A percentile compares a stretch with the other conserved stretches of the same genome.
These are phyloP conservation scores for Trametes polyzona DNA, from an alignment of 1,284 basidiomycete species.

Conservation along the genomic window DNA sequence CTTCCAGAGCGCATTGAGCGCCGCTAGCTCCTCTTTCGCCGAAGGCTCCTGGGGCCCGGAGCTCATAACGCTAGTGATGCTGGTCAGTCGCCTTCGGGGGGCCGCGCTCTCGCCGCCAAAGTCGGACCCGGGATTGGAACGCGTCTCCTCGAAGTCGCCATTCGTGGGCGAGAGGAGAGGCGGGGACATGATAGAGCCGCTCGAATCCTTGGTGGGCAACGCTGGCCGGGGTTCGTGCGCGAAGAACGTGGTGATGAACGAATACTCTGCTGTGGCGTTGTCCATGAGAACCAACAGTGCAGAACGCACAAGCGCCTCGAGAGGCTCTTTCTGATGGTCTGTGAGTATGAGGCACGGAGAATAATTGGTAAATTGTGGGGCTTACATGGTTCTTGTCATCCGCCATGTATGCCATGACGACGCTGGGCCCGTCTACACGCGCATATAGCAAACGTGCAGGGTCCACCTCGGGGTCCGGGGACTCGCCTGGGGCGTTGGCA, in stretches of 20 bases:
- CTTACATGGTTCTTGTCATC: constrained; percentile 85
- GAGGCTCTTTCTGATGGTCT: constrained; percentile 72
- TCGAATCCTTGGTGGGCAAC: constrained; percentile 41
- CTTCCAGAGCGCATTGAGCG: constrained; percentile 78
- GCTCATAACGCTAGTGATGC: constrained; percentile 34
- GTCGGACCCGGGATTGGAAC: constrained; percentile 34
- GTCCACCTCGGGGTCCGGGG: constrained; percentile 46
- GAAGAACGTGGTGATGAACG: constrained; percentile 87
- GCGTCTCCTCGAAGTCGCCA: constrained; percentile 36
- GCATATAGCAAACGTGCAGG: constrained; percentile 65
- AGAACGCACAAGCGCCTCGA: constrained; percentile 85
- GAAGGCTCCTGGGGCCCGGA: constrained; percentile 15
- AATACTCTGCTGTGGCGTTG: constrained; percentile 90
- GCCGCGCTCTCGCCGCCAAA: constrained; percentile 26
- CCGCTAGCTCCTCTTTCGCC: constrained; percentile 60
- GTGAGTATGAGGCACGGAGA: too few relatives aligned
- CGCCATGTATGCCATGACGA: constrained; percentile 83
- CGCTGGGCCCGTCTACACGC: constrained; percentile 77
- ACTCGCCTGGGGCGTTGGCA: constrained; percentile 43
- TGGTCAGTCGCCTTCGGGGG: constrained; percentile 32
- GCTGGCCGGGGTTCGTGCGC: constrained; percentile 41
- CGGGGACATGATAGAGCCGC: constrained; percentile 42
- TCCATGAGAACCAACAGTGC: constrained; percentile 89
- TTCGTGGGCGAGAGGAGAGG: constrained; percentile 35
- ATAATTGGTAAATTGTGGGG: constrained; percentile 12